These are phyloP conservation scores for Trichoderma atroviride DNA, from an alignment of 2,329 filamentous ascomycete genomes.

Conservation along the genomic window DNA sequence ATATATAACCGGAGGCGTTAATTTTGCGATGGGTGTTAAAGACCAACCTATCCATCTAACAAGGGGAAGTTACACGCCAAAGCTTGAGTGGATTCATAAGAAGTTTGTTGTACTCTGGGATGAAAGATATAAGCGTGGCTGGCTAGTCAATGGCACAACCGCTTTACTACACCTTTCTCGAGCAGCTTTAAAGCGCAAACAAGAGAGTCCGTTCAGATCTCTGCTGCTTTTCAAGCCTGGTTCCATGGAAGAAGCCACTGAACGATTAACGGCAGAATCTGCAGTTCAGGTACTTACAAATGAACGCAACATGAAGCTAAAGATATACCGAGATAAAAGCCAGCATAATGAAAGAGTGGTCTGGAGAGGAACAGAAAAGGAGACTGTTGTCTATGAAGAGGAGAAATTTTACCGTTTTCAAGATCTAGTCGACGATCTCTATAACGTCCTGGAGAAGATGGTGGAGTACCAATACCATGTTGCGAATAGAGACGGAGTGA, in stretches of 20 bases:
- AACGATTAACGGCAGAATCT: not conserved
- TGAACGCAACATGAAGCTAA: not conserved
- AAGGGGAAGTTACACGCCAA: not conserved
- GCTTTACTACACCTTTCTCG: not conserved
- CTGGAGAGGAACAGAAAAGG: not conserved
- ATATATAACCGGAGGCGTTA: not conserved
- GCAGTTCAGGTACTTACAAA: not conserved
- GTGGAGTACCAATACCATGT: not conserved
- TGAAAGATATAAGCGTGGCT: not conserved
- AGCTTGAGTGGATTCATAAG: not conserved
- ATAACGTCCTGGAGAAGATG: not conserved
- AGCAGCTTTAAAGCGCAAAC: not conserved
- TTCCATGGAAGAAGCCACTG: not conserved
- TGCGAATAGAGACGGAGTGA: not conserved
- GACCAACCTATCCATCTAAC: not conserved
- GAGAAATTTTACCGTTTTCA: not conserved
- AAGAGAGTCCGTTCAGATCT: not conserved
- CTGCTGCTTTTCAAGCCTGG: not conserved
- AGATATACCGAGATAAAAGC: not conserved
- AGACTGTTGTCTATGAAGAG: not conserved
- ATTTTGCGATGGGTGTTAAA: not conserved
- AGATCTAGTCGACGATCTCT: not conserved
- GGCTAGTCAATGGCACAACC: not conserved
- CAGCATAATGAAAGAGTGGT: not conserved
- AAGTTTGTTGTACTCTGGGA: not conserved